Base-by-base conservation (phyloP, 2,329 filamentous ascomycete species). In the Coniella lustricola region DNA sequence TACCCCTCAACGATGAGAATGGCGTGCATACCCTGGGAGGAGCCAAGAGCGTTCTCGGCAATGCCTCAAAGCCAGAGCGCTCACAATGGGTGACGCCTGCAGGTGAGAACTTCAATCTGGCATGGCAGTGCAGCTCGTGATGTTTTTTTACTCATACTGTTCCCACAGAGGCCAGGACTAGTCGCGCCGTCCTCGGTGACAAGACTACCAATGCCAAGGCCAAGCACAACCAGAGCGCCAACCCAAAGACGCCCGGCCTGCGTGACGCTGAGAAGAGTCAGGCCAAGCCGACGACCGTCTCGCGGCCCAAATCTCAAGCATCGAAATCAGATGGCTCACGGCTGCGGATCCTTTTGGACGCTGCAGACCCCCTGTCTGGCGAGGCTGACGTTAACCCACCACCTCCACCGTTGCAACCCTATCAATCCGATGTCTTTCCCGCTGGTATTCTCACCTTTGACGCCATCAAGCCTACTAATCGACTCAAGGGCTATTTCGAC, bases 1-100 rank as follows among this genome's bases (percentile, higher is more conserved):
- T 87, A 42, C 77, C 83, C 7, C 74, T 87, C 53, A 87, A 94
- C 57, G 88, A 96, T 59, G 91, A 96, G 67, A 96, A 96, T 67
- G 80, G 77, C n/a, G 72, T 78, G 8, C 60, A 70, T 21, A 58
- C 54, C 2, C 55, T 61, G 9, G 77, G 72, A 33, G 77, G 77
- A 44, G 25, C 25, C 25, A 89, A 84, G 64, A 76, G 76, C 35
- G 69, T 71, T 1, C 60, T 79, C 44, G 77, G 42, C 18, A 52
- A 54, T 17, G 52, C 45, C 9, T 32, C 52, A 13, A 53, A 54
- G 33, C 39, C 17, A n/a, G 49, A 50, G 44, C 46, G 20, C 33
- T 33, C 47, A 3, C 49, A 54, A 20, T 54, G 49, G 59, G 71
- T 86, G 46, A 97, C 91, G 18, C 91, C 91, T 29, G 75, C 87